Evolutionary conservation across 129 eudicot species (phyloP).

Genomic region (Cynara cardunculus): DNA sequence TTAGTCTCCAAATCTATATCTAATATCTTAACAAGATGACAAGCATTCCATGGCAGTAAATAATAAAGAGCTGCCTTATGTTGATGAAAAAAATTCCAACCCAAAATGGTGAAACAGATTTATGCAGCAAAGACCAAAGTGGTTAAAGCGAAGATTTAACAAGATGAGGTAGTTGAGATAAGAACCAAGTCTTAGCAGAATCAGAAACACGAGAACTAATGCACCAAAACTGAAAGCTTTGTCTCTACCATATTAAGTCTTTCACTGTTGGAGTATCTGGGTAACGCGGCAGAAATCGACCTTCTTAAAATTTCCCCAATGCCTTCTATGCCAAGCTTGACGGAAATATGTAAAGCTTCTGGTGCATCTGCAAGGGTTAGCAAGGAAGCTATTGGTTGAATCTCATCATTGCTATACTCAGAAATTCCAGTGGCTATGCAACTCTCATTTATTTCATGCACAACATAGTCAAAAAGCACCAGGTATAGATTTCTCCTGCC

Average conservation of each 20-base stretch:
- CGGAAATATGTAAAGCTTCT: slow-evolving; percentile 92
- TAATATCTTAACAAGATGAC: background rate
- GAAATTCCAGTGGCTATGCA: slow-evolving; percentile 64
- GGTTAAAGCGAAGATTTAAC: background rate
- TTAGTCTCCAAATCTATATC: background rate
- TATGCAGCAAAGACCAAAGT: background rate
- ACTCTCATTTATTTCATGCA: slow-evolving; percentile 74
- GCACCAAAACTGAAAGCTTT: slow-evolving; percentile 1
- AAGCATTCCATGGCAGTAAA: background rate
- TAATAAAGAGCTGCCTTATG: background rate
- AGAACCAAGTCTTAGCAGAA: background rate
- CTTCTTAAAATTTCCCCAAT: slow-evolving; percentile 81
- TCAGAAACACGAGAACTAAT: slow-evolving; percentile 34
- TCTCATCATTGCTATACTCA: slow-evolving; percentile 78
- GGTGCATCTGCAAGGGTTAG: slow-evolving; percentile 94
- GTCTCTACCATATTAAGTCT: slow-evolving; percentile 62
- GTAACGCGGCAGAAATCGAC: slow-evolving; percentile 71
- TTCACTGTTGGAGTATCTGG: slow-evolving; percentile 80
- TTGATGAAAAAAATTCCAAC: background rate
- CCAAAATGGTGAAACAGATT: background rate
- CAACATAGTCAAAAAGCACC: slow-evolving; percentile 87
- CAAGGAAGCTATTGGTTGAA: slow-evolving; percentile 73
- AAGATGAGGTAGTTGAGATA: background rate
- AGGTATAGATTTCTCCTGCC: slow-evolving; percentile 86
- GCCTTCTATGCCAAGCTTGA: slow-evolving; percentile 87